Evolutionary conservation across 2,329 filamentous ascomycete genomes (phyloP).

Genomic region (Hypoxylon sp.): DNA sequence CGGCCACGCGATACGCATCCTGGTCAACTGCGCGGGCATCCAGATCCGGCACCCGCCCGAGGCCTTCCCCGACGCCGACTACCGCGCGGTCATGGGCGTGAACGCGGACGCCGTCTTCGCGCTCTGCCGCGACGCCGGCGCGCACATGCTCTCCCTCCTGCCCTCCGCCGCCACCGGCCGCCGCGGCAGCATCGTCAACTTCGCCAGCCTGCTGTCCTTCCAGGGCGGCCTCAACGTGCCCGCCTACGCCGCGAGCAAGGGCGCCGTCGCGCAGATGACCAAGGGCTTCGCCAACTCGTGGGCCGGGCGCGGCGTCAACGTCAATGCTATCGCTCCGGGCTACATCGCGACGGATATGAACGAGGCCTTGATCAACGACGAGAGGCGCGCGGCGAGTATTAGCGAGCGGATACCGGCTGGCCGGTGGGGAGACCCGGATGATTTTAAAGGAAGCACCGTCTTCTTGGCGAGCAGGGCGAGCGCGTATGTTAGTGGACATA

Average conservation of each 20-base stretch:
- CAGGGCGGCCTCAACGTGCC: constrained; percentile 91
- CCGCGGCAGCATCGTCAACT: constrained; percentile 83
- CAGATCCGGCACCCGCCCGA: constrained; percentile 82
- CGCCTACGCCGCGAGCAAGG: constrained; percentile 88
- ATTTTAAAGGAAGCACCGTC: constrained; percentile 87
- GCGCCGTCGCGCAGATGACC: constrained; percentile 85
- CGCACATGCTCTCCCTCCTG: constrained; percentile 77
- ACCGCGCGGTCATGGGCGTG: constrained; percentile 85
- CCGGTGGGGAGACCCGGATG: constrained; percentile 84
- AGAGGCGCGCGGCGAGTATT: constrained; percentile 77
- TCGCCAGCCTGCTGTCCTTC: constrained; percentile 83
- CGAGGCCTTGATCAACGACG: constrained; percentile 79
- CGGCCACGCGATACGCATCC: constrained; percentile 76
- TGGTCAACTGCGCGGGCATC: constrained; percentile 89
- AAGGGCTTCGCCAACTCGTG: constrained; percentile 91
- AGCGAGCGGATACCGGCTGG: constrained; percentile 84
- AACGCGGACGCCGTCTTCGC: constrained; percentile 88
- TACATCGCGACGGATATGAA: constrained; percentile 98
- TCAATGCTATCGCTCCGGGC: constrained; percentile 90
- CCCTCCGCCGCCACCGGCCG: constrained; percentile 63
- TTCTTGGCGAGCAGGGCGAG: constrained; percentile 83
- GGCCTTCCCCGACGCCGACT: constrained; percentile 81
- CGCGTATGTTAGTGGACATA: constrained; percentile 84
- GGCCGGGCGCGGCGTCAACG: constrained; percentile 80
- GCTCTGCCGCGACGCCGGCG: constrained; percentile 80